These are phyloP conservation scores for Melaleuca alternifolia DNA, from an alignment of 345 rosid genomes.

Conservation along the genomic window DNA sequence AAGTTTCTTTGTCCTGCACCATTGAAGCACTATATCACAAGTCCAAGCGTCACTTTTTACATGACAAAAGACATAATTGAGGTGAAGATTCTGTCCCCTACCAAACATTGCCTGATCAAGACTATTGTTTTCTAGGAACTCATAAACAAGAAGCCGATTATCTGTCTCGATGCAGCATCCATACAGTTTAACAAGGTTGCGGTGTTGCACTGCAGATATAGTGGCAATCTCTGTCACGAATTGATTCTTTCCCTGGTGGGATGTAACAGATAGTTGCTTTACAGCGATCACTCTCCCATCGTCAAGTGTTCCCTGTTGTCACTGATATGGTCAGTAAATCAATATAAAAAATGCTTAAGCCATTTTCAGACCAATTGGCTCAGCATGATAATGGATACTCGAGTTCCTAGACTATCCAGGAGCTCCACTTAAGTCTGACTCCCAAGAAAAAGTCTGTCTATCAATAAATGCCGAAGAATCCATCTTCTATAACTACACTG, in stretches of 20 bases:
- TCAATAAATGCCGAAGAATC: background rate
- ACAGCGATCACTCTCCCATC: constrained; percentile 67
- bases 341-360: background rate
- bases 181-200: constrained; percentile 59
- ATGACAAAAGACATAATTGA: no score
- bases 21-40: background rate
- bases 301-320: constrained; percentile 20
- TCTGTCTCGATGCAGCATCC: constrained; percentile 55
- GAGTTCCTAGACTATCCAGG: background rate
- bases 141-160: constrained; percentile 55
- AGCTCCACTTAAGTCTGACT: background rate
- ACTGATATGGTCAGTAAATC: background rate
- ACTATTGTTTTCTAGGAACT: constrained; percentile 56
- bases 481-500: background rate
- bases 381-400: background rate
- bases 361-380: background rate
- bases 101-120: constrained; percentile 65
- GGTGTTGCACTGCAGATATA: constrained; percentile 48
- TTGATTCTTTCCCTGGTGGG: constrained; percentile 60
- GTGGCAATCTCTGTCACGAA: constrained; percentile 66
- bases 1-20: constrained; percentile 24
- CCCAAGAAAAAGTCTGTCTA: background rate
- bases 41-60: background rate
- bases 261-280: constrained; percentile 51
- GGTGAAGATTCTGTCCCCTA: background rate